These are phyloP conservation scores for Lophiotrema nucula DNA, from an alignment of 495 filamentous ascomycete genomes.

Conservation along the genomic window DNA sequence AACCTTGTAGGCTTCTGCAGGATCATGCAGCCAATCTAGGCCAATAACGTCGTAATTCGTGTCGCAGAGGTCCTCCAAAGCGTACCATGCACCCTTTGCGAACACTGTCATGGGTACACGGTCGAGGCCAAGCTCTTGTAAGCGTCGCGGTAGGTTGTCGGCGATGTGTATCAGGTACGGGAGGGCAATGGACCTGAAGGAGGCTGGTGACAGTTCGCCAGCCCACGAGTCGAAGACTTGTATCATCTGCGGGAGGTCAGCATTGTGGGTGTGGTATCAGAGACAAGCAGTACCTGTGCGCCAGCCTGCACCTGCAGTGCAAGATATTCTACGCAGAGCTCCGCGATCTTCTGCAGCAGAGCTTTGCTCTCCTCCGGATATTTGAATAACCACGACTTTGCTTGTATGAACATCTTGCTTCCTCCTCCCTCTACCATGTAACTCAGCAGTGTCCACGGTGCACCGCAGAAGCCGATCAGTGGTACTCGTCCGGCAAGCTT, in stretches of 20 bases:
- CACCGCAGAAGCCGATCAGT: conserved; percentile 94
- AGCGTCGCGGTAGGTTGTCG: conserved; percentile 64
- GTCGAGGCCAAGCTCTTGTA: conserved; percentile 71
- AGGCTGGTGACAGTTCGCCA: conserved; percentile 79
- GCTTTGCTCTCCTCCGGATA: conserved; percentile 76
- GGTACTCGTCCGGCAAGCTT: conserved; percentile 88
- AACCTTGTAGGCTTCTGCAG: conserved; percentile 74
- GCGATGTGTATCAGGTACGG: conserved; percentile 87
- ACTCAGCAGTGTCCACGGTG: conserved; percentile 93
- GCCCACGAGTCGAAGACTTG: conserved; percentile 99
- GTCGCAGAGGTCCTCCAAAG: conserved; percentile 79
- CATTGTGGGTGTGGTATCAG: background rate
- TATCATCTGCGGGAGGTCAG: conserved; percentile 60
- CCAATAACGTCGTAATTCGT: conserved; percentile 91
- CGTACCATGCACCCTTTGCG: conserved; percentile 99
- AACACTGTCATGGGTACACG: conserved; percentile 97
- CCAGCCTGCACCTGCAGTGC: conserved; percentile 89
- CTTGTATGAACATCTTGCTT: conserved; percentile 84
- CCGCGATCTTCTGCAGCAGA: conserved; percentile 84
- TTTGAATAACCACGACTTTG: conserved; percentile 94
- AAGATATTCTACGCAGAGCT: conserved; percentile 89
- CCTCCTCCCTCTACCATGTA: conserved; percentile 99
- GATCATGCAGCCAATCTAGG: conserved; percentile 92
- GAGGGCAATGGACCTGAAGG: conserved; percentile 78
- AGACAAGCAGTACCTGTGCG: conserved; percentile 58